Evolutionary conservation across 352 stramenopile species (phyloP).

Genomic region (Phytophthora syringae): DNA sequence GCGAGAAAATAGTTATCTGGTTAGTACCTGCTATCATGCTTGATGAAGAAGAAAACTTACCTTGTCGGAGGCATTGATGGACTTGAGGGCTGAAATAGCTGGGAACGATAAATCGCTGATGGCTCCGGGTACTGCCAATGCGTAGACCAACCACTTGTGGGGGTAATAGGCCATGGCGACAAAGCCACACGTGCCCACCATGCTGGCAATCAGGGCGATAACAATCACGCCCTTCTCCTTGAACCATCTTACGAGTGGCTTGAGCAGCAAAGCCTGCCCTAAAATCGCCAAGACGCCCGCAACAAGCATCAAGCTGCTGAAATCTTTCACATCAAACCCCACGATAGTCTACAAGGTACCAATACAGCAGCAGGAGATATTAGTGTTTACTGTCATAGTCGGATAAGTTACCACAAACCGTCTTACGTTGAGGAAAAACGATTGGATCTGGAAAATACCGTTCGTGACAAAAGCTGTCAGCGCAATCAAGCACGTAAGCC

Average conservation of each 20-base stretch:
- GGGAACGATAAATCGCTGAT: constrained; percentile 76
- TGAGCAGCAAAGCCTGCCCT: constrained; percentile 67
- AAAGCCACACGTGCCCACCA: constrained; percentile 49
- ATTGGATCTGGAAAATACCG: constrained; percentile 64
- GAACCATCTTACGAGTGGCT: constrained; percentile 58
- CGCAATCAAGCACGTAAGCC: constrained; percentile 69
- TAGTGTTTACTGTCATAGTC: no score
- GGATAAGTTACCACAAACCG: not conserved
- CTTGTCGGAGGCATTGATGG: constrained; percentile 54
- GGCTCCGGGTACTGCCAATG: constrained; percentile 44
- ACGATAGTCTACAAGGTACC: constrained; percentile 50
- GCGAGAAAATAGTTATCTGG: not conserved
- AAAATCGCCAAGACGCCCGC: constrained; percentile 63
- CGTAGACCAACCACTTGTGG: constrained; percentile 65
- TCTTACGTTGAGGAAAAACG: constrained; percentile 78
- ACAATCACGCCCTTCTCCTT: constrained; percentile 76
- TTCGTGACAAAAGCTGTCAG: constrained; percentile 72
- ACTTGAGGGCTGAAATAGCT: constrained; percentile 47
- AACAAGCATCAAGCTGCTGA: constrained; percentile 62
- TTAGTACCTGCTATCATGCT: no score
- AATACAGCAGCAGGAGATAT: not conserved
- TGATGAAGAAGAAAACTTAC: no score
- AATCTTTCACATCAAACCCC: constrained; percentile 74
- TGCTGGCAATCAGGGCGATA: constrained; percentile 51
- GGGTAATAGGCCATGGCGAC: constrained; percentile 57